These are phyloP conservation scores for Neodidymelliopsis sp. DNA, from an alignment of 2,329 filamentous ascomycete genomes.

Conservation along the genomic window DNA sequence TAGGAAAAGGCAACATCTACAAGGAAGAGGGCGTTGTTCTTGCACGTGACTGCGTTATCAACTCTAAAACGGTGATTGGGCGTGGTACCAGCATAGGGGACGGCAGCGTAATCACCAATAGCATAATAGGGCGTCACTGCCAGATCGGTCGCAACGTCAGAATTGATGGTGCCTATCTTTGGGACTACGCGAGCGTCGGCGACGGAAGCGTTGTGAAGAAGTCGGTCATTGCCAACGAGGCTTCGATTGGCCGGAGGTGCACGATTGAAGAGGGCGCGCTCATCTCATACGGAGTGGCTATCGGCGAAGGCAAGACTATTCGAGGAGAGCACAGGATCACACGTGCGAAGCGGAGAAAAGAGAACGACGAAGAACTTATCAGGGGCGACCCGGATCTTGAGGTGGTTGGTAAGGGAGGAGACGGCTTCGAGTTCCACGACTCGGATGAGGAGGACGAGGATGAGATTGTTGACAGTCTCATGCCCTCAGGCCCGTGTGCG, in stretches of 20 bases:
- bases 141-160: conserved; percentile 84
- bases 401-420: conserved; percentile 65
- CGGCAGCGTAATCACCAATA: conserved; percentile 73
- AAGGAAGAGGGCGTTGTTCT: conserved; percentile 80
- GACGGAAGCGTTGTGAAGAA: conserved; percentile 75
- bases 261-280: conserved; percentile 75
- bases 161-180: conserved; percentile 83
- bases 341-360: conserved; percentile 54
- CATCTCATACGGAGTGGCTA: conserved; percentile 78
- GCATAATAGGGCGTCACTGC: conserved; percentile 83
- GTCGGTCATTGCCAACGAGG: conserved; percentile 79
- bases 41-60: conserved; percentile 73
- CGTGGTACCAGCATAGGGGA: conserved; percentile 77
- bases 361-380: conserved; percentile 50
- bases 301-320: conserved; percentile 67
- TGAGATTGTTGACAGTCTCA: conserved; percentile 54
- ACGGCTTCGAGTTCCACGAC: conserved; percentile 65
- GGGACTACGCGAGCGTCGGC: conserved; percentile 81
- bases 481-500: conserved; percentile 46
- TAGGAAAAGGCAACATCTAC: conserved; percentile 74
- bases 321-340: conserved; percentile 55
- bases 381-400: conserved; percentile 54
- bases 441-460: conserved; percentile 71
- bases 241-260: conserved; percentile 73
- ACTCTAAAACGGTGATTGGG: conserved; percentile 76